phyloP scores from a whole-genome alignment of 2,329 filamentous ascomycete genomes.

The Coniochaeta sp. region DNA sequence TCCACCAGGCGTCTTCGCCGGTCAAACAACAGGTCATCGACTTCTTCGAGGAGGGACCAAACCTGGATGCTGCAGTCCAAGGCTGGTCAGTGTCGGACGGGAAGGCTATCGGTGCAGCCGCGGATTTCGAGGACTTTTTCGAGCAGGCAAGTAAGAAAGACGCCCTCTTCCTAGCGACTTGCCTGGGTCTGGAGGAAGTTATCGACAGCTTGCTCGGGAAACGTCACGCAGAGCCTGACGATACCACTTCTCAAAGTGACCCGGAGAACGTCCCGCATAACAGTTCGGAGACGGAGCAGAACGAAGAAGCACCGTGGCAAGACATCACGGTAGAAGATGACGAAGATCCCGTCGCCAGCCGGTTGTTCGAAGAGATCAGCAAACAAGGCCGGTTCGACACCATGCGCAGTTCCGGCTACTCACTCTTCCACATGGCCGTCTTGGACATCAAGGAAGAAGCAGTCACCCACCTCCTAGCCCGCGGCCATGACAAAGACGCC shows the following conservation, averaged over 20 bases:
- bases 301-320: background rate
- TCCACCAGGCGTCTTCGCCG: conserved; percentile 8
- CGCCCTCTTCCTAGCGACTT: background rate
- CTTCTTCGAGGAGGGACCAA: conserved; percentile 9
- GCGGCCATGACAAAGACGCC: background rate
- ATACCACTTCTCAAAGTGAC: background rate
- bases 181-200: background rate
- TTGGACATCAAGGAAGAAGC: background rate
- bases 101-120: background rate
- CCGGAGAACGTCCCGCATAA: background rate
- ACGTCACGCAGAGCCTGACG: background rate
- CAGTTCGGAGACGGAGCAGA: background rate
- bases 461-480: background rate
- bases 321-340: background rate
- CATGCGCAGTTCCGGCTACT: background rate
- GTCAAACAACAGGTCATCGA: conserved; percentile 4
- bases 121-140: background rate
- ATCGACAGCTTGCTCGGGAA: background rate
- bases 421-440: background rate
- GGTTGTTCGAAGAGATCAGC: background rate
- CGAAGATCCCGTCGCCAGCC: background rate
- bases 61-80: background rate
- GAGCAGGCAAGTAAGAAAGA: background rate
- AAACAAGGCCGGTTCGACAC: background rate
- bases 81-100: background rate